phyloP scores from a whole-genome alignment of 306 rosid species.

The Quercus agrifolia region DNA sequence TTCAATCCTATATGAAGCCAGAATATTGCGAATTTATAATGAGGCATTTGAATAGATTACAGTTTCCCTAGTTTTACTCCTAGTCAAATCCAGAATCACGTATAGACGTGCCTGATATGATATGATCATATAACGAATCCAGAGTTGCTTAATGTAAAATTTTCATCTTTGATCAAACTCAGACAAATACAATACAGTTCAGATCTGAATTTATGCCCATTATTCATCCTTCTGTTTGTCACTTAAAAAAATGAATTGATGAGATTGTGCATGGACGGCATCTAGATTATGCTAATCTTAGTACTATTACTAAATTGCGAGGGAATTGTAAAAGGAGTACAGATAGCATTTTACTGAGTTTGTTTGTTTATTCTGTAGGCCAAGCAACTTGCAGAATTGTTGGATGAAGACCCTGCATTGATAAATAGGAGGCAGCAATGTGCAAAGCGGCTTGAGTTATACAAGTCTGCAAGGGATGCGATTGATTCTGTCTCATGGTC shows the following conservation, averaged over 20 bases:
- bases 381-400: slow-evolving; percentile 34
- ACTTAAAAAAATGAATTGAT: background rate
- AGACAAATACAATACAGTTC: background rate
- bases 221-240: background rate
- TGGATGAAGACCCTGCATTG: slow-evolving; percentile 40
- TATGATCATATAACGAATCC: background rate
- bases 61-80: background rate
- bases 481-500: slow-evolving; percentile 51
- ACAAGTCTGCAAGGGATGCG: slow-evolving; percentile 54
- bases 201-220: background rate
- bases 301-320: background rate
- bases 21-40: background rate
- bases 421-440: slow-evolving; percentile 45
- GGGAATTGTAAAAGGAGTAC: background rate
- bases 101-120: background rate
- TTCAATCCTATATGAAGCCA: background rate
- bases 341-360: background rate
- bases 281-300: background rate
- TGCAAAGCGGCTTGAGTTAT: slow-evolving; percentile 46
- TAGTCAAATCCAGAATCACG: background rate
- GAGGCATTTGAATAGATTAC: background rate
- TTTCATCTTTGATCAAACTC: background rate
- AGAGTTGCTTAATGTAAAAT: background rate
- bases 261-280: background rate
- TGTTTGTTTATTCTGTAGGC: slow-evolving; percentile 24